These are phyloP conservation scores for Poa pratensis DNA, from an alignment of 176 grass and related monocot genomes.

Conservation along the genomic window DNA sequence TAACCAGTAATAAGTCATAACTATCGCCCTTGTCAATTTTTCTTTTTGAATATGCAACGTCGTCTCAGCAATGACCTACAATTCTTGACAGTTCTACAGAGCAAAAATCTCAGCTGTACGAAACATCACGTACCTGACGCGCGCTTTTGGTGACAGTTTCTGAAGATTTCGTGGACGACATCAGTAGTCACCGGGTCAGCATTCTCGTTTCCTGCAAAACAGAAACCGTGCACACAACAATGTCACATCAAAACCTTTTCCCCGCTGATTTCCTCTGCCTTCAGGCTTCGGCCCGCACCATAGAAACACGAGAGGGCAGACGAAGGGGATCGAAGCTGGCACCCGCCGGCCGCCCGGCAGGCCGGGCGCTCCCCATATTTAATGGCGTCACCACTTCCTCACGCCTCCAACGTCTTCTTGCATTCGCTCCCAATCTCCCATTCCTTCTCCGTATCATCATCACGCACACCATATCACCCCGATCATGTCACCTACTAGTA, in stretches of 20 bases:
- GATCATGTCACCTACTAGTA: constrained; percentile 31
- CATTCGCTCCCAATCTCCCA: constrained; percentile 35
- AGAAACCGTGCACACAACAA: constrained; percentile 41
- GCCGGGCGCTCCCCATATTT: constrained; percentile 69
- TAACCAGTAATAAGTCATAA: background rate
- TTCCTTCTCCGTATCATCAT: constrained; percentile 27
- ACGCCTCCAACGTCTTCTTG: constrained; percentile 70
- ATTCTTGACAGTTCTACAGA: too few relatives aligned
- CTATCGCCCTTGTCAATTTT: background rate
- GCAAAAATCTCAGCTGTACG: too few relatives aligned
- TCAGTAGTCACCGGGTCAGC: background rate
- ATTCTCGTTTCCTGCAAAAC: background rate
- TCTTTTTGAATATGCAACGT: background rate
- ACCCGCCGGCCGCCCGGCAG: background rate
- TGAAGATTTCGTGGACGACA: constrained; percentile 13
- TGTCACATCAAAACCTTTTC: background rate
- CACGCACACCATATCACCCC: background rate
- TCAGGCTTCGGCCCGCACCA: too few relatives aligned
- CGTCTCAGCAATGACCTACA: background rate
- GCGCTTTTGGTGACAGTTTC: background rate
- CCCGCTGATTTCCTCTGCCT: background rate
- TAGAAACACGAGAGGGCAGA: background rate
- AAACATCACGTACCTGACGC: background rate
- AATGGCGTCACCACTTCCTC: constrained; percentile 73
- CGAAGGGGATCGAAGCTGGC: constrained; percentile 5